Evolutionary conservation across 441 rosid species (phyloP), one percentile per base, ranked within the genome.

Genomic region (Isatis lusitanica): DNA sequence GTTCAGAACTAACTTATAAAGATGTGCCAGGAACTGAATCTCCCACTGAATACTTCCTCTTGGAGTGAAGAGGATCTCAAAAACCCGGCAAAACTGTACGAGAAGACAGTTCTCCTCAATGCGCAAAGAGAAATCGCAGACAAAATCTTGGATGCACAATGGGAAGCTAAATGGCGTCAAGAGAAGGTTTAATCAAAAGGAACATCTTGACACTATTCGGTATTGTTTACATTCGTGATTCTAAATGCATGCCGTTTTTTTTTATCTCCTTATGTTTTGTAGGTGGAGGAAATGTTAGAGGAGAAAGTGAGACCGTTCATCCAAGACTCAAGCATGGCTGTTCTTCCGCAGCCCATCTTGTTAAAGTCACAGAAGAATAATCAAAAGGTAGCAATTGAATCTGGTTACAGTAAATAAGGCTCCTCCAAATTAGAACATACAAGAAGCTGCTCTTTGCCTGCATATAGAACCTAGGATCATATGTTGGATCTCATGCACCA

Each of bases 71-170:
- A 89, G 16, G 97, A 91, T 68, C 97, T 87, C 63, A 93, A 82
- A 79, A 84, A 83, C 74, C 96, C 97, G 0, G 71, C 84, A 55
- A 94, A 85, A 63, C 80, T 90, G 38, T 90, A 90, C 52, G 95
- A 94, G 88, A 94, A 88, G 92, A 88, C 93, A 10, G 83, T 94
- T 72, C 96, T 94, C 65, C 87, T 94, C 53, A 91, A 90, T 73
- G 97, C 98, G 38, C 97, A 94, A 80, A 88, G 93, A 79, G 96
- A 94, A 78, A 87, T 90, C 53, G 91, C 96, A 26, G 92, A 91
- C 61, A 90, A 83, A 75, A 83, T 93, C 51, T 79, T 93, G 85
- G 96, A 91, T 83, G 78, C 88, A 35, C 97, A 88, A 48, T 93
- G 96, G 98, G 91, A 91, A 83, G 81, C 81, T 50, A 87, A 88